These are phyloP conservation scores for Xylariaceae sp. DNA, from an alignment of 2,329 filamentous ascomycete species.

Conservation along the genomic window DNA sequence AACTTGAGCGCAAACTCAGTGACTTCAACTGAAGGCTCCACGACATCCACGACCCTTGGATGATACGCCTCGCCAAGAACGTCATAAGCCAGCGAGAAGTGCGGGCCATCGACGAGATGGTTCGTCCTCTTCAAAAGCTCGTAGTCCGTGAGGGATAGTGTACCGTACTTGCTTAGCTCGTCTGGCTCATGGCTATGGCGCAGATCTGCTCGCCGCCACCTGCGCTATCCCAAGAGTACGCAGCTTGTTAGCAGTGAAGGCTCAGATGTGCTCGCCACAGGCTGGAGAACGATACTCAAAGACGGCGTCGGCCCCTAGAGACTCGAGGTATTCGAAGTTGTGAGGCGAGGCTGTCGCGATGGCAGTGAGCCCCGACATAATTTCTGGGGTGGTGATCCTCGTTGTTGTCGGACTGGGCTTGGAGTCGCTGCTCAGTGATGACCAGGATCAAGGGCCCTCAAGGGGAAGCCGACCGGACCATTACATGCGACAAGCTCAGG, in stretches of 20 bases:
- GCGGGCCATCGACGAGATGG: conserved; percentile 8
- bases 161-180: background rate
- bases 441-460: no score
- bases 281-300: conserved; percentile 27
- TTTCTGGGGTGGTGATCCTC: no score
- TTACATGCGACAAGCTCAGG: no score
- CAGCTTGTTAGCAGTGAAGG: conserved; percentile 9
- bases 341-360: conserved; percentile 36
- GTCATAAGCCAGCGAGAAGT: conserved; percentile 36
- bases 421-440: no score
- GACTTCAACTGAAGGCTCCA: no score
- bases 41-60: no score
- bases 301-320: conserved; percentile 27
- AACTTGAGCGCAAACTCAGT: conserved; percentile 28
- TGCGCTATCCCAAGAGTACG: conserved; percentile 33
- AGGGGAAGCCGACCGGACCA: no score
- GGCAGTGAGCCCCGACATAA: conserved; percentile 36
- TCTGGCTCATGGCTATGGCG: background rate
- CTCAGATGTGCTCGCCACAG: conserved; percentile 16
- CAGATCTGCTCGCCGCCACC: conserved; percentile 18
- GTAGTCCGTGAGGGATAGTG: background rate
- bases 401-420: no score
- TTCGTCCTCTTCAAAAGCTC: background rate
- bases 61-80: conserved; percentile 36
- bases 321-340: conserved; percentile 33